Conservation (phyloP, 2,329 filamentous ascomycete species). For the Cladosporium sphaerospermum region DNA sequence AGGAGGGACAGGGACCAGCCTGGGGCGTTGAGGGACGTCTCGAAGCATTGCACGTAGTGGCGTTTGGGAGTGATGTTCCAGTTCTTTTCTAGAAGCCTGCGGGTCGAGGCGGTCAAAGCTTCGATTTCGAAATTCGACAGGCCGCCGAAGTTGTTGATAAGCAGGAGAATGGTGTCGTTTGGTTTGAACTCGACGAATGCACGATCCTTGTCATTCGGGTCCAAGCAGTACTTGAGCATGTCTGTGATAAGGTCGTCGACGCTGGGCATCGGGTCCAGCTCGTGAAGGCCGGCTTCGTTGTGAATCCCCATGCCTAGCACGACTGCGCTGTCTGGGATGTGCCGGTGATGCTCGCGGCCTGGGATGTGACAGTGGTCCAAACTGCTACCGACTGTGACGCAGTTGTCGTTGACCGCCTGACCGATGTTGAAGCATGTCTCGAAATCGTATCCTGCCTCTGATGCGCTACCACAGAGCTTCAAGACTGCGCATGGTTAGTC, state of each 20-base stretch:
- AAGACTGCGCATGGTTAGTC: slow-evolving; percentile 32
- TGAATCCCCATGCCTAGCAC: slow-evolving; percentile 47
- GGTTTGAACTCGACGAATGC: slow-evolving; percentile 44
- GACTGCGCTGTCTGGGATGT: slow-evolving; percentile 28
- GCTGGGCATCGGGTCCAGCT: slow-evolving; percentile 42
- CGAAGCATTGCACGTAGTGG: slow-evolving; percentile 44
- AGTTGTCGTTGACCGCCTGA: slow-evolving; percentile 37
- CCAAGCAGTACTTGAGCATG: slow-evolving; percentile 44
- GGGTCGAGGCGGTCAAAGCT: slow-evolving; percentile 39
- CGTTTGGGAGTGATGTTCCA: slow-evolving; percentile 45
- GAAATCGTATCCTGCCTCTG: slow-evolving; percentile 39
- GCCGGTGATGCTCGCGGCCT: slow-evolving; percentile 45
- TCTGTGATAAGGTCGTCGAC: slow-evolving; percentile 44
- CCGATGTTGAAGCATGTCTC: slow-evolving; percentile 42
- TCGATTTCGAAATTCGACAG: slow-evolving; percentile 44
- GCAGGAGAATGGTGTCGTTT: slow-evolving; percentile 40
- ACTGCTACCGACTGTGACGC: slow-evolving; percentile 45
- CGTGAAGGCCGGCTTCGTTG: slow-evolving; percentile 45
- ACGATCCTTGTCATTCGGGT: slow-evolving; percentile 42
- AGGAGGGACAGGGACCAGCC: slow-evolving; percentile 52
- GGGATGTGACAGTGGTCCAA: slow-evolving; percentile 50
- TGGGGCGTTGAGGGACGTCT: slow-evolving; percentile 50
- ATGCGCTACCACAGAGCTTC: slow-evolving; percentile 43
- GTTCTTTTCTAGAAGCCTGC: slow-evolving; percentile 37
- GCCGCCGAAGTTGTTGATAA: slow-evolving; percentile 47